Percentiles rank a stretch among this genome's conserved stretches.
phyloP scores from a whole-genome alignment of 2,329 filamentous ascomycete species.

The Penicillium sp. region DNA sequence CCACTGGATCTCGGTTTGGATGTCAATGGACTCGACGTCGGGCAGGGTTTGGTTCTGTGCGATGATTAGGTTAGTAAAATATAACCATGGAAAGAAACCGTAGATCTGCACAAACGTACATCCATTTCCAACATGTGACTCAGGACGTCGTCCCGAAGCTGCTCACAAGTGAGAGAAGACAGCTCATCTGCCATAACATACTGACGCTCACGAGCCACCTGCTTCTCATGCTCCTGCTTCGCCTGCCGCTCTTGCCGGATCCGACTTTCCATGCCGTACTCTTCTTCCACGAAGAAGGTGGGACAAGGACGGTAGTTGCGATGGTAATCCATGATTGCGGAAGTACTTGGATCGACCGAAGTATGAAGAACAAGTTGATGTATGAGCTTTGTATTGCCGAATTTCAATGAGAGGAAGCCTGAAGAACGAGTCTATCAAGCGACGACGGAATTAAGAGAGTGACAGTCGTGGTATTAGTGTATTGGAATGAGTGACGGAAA shows the following conservation, averaged over 20 bases:
- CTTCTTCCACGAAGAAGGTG: conserved; percentile 65
- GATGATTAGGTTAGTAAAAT: conserved; percentile 15
- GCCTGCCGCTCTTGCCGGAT: conserved; percentile 49
- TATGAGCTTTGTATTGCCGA: conserved; percentile 20
- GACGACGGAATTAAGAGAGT: conserved; percentile 50
- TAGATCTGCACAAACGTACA: conserved; percentile 41
- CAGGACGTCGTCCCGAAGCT: conserved; percentile 93
- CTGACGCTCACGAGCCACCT: conserved; percentile 77
- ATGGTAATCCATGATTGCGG: conserved; percentile 55
- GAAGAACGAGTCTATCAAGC: conserved; percentile 35
- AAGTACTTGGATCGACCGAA: conserved; percentile 11
- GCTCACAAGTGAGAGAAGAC: conserved; percentile 77
- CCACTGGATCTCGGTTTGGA: conserved; percentile 99
- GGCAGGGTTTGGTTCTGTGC: conserved; percentile 76
- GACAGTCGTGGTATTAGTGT: conserved; percentile 48
- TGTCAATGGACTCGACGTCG: conserved; percentile 96
- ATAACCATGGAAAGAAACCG: background rate
- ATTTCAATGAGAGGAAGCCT: conserved; percentile 46
- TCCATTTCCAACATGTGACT: conserved; percentile 96
- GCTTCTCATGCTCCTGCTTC: conserved; percentile 71
- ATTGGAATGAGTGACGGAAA: conserved; percentile 52
- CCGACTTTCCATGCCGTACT: conserved; percentile 52
- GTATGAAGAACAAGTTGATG: conserved; percentile 1
- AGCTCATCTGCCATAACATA: conserved; percentile 86
- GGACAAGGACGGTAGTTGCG: conserved; percentile 63